A percentile compares a stretch with the other conserved stretches of the same genome.
These are phyloP conservation scores for Leishmania amazonensis DNA, from an alignment of 208 protist genomes.

Conservation along the genomic window DNA sequence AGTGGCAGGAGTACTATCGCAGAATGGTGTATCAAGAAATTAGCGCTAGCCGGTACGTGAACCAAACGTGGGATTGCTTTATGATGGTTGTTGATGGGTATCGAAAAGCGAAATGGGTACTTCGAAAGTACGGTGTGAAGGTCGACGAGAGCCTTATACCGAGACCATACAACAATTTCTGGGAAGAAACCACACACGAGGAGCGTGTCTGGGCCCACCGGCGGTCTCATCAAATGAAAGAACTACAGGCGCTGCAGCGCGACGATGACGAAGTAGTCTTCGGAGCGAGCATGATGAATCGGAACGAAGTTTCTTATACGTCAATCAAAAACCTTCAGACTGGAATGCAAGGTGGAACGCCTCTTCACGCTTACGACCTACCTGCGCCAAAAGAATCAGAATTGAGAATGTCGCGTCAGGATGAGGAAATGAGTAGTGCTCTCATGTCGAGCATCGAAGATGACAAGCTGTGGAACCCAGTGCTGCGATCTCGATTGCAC, in stretches of 20 bases:
- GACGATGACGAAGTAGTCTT: slow-evolving; percentile 83
- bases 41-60: slow-evolving; percentile 74
- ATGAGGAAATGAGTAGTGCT: slow-evolving; percentile 84
- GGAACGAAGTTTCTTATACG: slow-evolving; percentile 64
- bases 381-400: slow-evolving; percentile 75
- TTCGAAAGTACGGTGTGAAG: slow-evolving; percentile 75
- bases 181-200: slow-evolving; percentile 89
- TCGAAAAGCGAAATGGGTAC: slow-evolving; percentile 84
- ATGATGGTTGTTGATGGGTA: slow-evolving; percentile 93
- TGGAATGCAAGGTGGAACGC: slow-evolving; percentile 83
- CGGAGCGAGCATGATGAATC: slow-evolving; percentile 71
- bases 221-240: slow-evolving; percentile 89
- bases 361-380: slow-evolving; percentile 83
- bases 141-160: slow-evolving; percentile 84
- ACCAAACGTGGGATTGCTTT: slow-evolving; percentile 90
- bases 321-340: slow-evolving; percentile 77
- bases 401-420: slow-evolving; percentile 69
- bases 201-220: slow-evolving; percentile 89
- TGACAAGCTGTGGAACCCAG: slow-evolving; percentile 91
- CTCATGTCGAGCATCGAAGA: slow-evolving; percentile 92
- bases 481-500: slow-evolving; percentile 71
- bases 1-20: slow-evolving; percentile 89
- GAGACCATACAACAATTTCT: slow-evolving; percentile 91
- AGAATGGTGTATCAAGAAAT: slow-evolving; percentile 87
- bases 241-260: slow-evolving; percentile 82